Conservation (phyloP, 1,284 basidiomycete species). For the Cryptococcus amylolentus region DNA sequence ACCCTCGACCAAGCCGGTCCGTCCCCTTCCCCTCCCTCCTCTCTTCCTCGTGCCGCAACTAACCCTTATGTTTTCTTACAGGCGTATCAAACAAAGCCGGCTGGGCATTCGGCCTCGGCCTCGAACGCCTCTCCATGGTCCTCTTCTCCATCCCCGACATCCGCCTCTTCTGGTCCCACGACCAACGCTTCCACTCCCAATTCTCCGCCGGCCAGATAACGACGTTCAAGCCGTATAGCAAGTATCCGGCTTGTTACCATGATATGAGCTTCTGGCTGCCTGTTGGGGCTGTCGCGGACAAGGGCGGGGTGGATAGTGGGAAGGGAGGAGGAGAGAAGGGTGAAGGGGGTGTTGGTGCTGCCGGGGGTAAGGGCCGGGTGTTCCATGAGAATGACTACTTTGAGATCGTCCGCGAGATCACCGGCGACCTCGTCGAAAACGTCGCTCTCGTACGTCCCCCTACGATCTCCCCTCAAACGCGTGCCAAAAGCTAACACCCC, state of each 20-base stretch:
- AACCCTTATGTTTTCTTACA: constrained; percentile 36
- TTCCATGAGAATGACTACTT: constrained; percentile 97
- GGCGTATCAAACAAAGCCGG: constrained; percentile 79
- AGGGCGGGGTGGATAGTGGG: too few relatives aligned
- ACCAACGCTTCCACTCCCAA: constrained; percentile 81
- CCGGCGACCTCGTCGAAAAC: constrained; percentile 87
- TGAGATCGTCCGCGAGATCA: constrained; percentile 86
- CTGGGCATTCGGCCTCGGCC: constrained; percentile 97
- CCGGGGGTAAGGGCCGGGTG: constrained; percentile 13
- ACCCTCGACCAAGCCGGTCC: constrained; percentile 81
- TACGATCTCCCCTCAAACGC: neutral
- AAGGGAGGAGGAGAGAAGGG: neutral
- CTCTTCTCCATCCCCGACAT: constrained; percentile 97
- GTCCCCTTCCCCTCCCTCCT: constrained; percentile 2
- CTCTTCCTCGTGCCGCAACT: neutral
- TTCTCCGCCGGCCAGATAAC: constrained; percentile 73
- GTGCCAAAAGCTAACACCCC: neutral
- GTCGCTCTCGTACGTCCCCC: constrained; percentile 67
- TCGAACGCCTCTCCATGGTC: constrained; percentile 98
- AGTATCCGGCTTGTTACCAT: constrained; percentile 82
- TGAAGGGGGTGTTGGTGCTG: neutral
- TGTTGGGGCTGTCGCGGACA: constrained; percentile 15
- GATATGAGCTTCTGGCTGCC: constrained; percentile 91
- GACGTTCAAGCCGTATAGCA: constrained; percentile 81
- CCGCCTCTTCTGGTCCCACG: constrained; percentile 95